Evolutionary conservation across 176 grass and related monocot genomes (phyloP).

Genomic region (Miscanthus lutarioriparius): DNA sequence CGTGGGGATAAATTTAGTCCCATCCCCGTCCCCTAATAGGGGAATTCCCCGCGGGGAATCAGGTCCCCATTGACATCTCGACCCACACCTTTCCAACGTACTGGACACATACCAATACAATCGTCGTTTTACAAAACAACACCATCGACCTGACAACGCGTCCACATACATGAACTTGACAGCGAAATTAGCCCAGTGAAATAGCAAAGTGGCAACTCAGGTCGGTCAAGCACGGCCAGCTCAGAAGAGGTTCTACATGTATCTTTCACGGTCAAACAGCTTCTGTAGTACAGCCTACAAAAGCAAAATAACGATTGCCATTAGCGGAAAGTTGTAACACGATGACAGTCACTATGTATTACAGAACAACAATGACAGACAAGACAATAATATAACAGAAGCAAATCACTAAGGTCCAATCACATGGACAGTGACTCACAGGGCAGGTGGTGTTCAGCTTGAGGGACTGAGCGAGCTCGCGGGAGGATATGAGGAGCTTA

Average conservation of each 20-base stretch:
- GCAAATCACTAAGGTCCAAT: constrained; percentile 6
- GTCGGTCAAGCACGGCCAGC: not conserved
- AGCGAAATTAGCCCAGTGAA: not conserved
- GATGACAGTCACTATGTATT: not conserved
- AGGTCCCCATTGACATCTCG: no score
- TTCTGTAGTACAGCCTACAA: constrained; percentile 85
- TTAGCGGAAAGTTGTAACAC: not conserved
- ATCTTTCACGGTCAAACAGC: constrained; percentile 89
- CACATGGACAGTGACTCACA: constrained; percentile 50
- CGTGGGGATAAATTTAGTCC: no score
- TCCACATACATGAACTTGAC: constrained; percentile 5
- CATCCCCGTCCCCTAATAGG: no score
- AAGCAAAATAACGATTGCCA: not conserved
- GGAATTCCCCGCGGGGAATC: no score
- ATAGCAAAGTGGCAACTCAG: not conserved
- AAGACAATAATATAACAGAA: not conserved
- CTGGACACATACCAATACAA: not conserved
- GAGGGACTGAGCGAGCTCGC: constrained; percentile 63
- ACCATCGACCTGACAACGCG: not conserved
- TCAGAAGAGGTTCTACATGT: constrained; percentile 45
- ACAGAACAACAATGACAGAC: not conserved
- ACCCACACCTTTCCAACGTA: not conserved
- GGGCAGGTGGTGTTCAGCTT: constrained; percentile 78
- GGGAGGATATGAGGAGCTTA: constrained; percentile 80
- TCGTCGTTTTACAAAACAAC: not conserved